Evolutionary conservation across 2,329 filamentous ascomycete species (phyloP), one percentile per base, ranked within the genome.

Genomic region (Leptographium flavum): DNA sequence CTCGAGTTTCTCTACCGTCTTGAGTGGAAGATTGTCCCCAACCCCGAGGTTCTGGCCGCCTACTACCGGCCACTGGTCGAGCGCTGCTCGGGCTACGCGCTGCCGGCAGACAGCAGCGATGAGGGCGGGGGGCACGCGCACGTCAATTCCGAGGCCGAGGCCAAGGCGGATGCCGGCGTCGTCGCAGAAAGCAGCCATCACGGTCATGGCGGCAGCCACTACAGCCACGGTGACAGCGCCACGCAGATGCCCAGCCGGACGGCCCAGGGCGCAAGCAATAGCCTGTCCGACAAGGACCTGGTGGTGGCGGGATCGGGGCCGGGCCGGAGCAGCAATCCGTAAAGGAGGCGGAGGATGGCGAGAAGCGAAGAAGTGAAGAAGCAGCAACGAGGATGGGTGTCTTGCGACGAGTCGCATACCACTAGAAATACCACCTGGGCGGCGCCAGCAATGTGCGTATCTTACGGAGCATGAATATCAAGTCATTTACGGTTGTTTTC

Each of bases 21-120:
- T 25, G 86, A 95, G 57, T 98, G 92, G 90, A 85, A 83, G 56
- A 98, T 98, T 53, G 88, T 98, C 3, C 92, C 92, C 5, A 87
- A 93, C 56, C 88, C 92, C 2, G 92, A 96, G 59, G 83, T 93
- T 2, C 68, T 98, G 37, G 86, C 87, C 23, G 87, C 94, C 46
- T 98, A 98, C 60, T 98, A 96, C 61, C 76, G 78, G 49, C 90
- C 86, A 42, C 66, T 98, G 30, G 83, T 96, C 28, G 85, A 77
- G 52, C 69, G 77, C 13, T 73, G 71, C 27, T 68, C 70, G 0
- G 72, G 70, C 8, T 81, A 79, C 52, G 57, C 58, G 22, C 58
- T 81, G 9, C 67, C 76, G 50, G 60, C 59, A 17, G 61, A 65
- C 17, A 52, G 17, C 36, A 43, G 58, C 13, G 59, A 61, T 39